Evolutionary conservation across 441 rosid species (phyloP).

Genomic region (Adansonia gregorii): DNA sequence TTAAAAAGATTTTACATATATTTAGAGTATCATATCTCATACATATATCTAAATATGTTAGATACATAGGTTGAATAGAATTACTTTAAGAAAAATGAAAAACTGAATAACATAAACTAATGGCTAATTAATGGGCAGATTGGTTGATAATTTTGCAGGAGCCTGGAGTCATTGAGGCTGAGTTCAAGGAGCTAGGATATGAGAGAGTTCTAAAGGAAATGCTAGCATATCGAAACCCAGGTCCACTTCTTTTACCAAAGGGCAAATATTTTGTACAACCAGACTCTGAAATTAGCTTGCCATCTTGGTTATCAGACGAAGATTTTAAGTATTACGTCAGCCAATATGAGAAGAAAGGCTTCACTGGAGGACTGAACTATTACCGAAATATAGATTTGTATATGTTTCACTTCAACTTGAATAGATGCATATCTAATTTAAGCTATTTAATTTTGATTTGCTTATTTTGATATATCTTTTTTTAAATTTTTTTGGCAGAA

Average conservation of each 20-base stretch:
- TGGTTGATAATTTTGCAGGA: slow-evolving; percentile 16
- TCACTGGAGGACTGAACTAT: slow-evolving; percentile 43
- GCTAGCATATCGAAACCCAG: slow-evolving; percentile 49
- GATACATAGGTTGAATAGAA: no score
- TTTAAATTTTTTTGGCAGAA: slow-evolving; percentile 39
- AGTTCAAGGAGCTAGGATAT: slow-evolving; percentile 54
- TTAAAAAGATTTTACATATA: no score
- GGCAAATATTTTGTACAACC: slow-evolving; percentile 50
- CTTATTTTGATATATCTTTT: neutral
- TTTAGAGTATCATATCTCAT: no score
- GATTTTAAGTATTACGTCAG: slow-evolving; percentile 55
- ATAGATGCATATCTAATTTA: neutral
- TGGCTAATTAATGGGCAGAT: neutral
- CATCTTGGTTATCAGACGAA: slow-evolving; percentile 77
- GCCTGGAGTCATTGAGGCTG: slow-evolving; percentile 69
- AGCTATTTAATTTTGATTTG: neutral
- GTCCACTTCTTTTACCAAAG: slow-evolving; percentile 56
- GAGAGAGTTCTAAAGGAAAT: slow-evolving; percentile 54
- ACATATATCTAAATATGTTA: no score
- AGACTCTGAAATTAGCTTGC: slow-evolving; percentile 44
- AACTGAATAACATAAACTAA: no score
- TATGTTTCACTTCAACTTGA: neutral
- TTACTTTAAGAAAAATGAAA: no score
- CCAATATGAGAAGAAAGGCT: slow-evolving; percentile 57
- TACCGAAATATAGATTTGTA: slow-evolving; percentile 36